Evolutionary conservation across 2,329 filamentous ascomycete species (phyloP).

Genomic region (Neonectria punicea): DNA sequence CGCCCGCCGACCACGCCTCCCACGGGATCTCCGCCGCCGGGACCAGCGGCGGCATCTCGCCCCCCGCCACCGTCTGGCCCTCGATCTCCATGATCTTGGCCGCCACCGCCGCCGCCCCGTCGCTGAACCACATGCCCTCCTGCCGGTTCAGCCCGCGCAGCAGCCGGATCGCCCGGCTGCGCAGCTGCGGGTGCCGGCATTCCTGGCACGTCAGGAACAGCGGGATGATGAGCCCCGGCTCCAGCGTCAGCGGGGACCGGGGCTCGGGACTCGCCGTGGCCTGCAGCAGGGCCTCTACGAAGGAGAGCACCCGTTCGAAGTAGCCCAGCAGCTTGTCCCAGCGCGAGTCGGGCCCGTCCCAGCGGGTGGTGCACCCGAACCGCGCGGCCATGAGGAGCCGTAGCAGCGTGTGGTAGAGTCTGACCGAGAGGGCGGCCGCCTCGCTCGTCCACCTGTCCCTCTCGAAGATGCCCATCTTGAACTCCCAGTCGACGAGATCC

Average conservation of each 20-base stretch:
- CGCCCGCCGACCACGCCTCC: conserved; percentile 36
- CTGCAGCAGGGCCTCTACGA: conserved; percentile 31
- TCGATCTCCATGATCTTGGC: conserved; percentile 37
- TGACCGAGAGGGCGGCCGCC: conserved; percentile 34
- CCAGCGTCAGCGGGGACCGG: conserved; percentile 43
- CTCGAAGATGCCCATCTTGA: conserved; percentile 39
- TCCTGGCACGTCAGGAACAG: conserved; percentile 42
- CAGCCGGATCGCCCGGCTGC: conserved; percentile 41
- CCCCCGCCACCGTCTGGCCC: conserved; percentile 32
- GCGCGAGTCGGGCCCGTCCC: conserved; percentile 37
- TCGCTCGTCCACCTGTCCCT: conserved; percentile 15
- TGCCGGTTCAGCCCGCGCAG: conserved; percentile 43
- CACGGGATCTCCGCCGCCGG: conserved; percentile 29
- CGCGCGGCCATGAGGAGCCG: conserved; percentile 32
- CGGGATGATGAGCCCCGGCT: conserved; percentile 47
- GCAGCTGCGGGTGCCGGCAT: conserved; percentile 46
- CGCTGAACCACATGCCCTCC: conserved; percentile 48
- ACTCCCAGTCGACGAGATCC: conserved; percentile 37
- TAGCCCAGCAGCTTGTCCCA: conserved; percentile 44
- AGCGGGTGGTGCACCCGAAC: conserved; percentile 14
- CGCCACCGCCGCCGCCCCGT: conserved; percentile 39
- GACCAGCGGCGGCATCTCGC: conserved; percentile 15
- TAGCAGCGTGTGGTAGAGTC: conserved; percentile 45
- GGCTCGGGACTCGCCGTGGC: conserved; percentile 26
- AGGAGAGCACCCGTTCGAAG: conserved; percentile 43